Conservation (phyloP, 1,284 basidiomycete genomes). For the Cryptococcus hybrid region DNA sequence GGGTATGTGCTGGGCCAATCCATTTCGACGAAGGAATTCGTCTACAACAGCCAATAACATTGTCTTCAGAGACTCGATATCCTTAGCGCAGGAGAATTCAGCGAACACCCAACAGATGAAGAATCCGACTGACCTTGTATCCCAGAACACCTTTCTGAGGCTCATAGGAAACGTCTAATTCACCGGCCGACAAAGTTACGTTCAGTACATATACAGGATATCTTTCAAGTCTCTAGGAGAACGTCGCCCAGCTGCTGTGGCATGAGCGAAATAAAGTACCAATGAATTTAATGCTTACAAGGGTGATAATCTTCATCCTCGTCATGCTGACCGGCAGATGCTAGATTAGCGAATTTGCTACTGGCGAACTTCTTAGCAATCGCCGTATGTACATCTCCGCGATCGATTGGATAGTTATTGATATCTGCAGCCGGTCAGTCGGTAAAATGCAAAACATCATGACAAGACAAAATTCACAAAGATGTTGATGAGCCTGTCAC, state of each 20-base stretch:
- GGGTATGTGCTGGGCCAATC: slow-evolving; percentile 44
- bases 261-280: neutral
- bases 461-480: slow-evolving; percentile 59
- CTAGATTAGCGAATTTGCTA: slow-evolving; percentile 29
- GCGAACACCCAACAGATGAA: neutral
- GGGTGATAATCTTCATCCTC: slow-evolving; percentile 1
- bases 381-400: slow-evolving; percentile 65
- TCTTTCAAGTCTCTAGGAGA: slow-evolving; percentile 70
- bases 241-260: slow-evolving; percentile 51
- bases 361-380: slow-evolving; percentile 63
- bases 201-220: slow-evolving; percentile 78
- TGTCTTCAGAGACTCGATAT: slow-evolving; percentile 55
- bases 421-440: slow-evolving; percentile 59
- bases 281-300: neutral
- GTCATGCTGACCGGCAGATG: slow-evolving; percentile 9
- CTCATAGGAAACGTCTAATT: slow-evolving; percentile 73
- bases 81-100: slow-evolving; percentile 46
- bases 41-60: slow-evolving; percentile 63
- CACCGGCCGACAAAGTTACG: slow-evolving; percentile 61
- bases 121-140: slow-evolving; percentile 58
- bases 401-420: slow-evolving; percentile 70
- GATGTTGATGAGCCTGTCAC: slow-evolving; percentile 70
- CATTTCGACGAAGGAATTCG: slow-evolving; percentile 64
- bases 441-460: neutral
- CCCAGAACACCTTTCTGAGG: slow-evolving; percentile 68